Evolutionary conservation across 2,329 filamentous ascomycete species (phyloP).

Genomic region (Exutisphaerella laricina): DNA sequence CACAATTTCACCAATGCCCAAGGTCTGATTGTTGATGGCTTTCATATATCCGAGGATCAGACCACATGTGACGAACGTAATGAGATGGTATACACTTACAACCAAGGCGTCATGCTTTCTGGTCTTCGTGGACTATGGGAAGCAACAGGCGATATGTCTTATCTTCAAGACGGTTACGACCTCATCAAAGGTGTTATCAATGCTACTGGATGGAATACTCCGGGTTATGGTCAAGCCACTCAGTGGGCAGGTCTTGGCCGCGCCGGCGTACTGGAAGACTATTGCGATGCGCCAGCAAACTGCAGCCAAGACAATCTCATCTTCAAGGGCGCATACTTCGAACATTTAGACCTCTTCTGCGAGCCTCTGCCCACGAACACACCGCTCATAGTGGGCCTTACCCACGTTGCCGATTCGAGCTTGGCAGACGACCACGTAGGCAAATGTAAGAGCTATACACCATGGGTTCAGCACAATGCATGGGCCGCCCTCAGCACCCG

Average conservation of each 20-base stretch:
- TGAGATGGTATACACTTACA: slow-evolving; percentile 92
- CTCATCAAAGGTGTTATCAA: slow-evolving; percentile 67
- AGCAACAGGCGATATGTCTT: slow-evolving; percentile 63
- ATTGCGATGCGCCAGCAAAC: slow-evolving; percentile 66
- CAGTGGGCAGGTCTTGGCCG: slow-evolving; percentile 71
- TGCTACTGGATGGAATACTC: slow-evolving; percentile 65
- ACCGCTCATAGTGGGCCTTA: slow-evolving; percentile 42
- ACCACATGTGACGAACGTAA: slow-evolving; percentile 65
- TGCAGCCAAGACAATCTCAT: slow-evolving; percentile 84
- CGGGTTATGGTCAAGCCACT: slow-evolving; percentile 8
- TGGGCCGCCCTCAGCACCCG: slow-evolving; percentile 65
- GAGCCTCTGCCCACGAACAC: slow-evolving; percentile 49
- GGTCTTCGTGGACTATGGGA: slow-evolving; percentile 78
- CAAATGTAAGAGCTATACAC: slow-evolving; percentile 60
- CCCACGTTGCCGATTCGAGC: slow-evolving; percentile 35
- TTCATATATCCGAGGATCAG: slow-evolving; percentile 66
- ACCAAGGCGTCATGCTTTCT: slow-evolving; percentile 85
- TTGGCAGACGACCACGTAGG: slow-evolving; percentile 46
- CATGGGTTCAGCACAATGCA: slow-evolving; percentile 77
- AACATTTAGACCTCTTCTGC: slow-evolving; percentile 80
- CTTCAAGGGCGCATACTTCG: slow-evolving; percentile 95
- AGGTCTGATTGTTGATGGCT: slow-evolving; percentile 76
- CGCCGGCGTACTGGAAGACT: slow-evolving; percentile 75
- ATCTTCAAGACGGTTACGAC: slow-evolving; percentile 71
- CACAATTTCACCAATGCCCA: slow-evolving; percentile 74